Percentiles rank a stretch among this genome's conserved stretches.
Evolutionary conservation across 352 stramenopile genomes (phyloP).

Genomic region (Phytophthora lateralis): DNA sequence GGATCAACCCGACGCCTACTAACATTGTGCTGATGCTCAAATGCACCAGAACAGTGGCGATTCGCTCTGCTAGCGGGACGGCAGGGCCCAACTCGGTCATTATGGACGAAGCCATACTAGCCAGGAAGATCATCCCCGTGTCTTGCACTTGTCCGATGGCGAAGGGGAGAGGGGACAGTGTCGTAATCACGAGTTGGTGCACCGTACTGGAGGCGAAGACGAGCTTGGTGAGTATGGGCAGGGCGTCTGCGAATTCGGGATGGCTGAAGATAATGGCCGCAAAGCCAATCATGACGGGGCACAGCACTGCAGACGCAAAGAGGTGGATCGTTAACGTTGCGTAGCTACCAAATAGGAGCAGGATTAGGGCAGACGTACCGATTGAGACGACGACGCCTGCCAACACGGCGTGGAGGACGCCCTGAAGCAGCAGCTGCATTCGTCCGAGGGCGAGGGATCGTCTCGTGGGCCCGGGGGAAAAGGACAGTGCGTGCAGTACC

Average conservation of each 20-base stretch:
- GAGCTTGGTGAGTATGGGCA: conserved; percentile 89
- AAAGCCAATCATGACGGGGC: conserved; percentile 86
- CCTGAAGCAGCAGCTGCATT: conserved; percentile 35
- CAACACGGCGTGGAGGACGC: conserved; percentile 65
- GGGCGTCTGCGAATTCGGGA: conserved; percentile 49
- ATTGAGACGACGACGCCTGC: conserved; percentile 91
- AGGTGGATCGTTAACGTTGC: not conserved
- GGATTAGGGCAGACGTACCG: conserved; percentile 25
- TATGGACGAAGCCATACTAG: conserved; percentile 91
- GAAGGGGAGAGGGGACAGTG: conserved; percentile 92
- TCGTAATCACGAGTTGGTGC: conserved; percentile 94
- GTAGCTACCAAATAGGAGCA: not conserved
- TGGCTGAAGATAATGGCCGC: conserved; percentile 95
- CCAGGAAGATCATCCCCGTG: conserved; percentile 96
- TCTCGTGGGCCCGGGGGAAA: conserved; percentile 13
- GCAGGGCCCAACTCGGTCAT: conserved; percentile 73
- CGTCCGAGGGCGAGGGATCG: not conserved
- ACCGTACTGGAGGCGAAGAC: conserved; percentile 93
- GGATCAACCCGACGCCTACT: conserved; percentile 92
- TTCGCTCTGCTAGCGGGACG: conserved; percentile 53
- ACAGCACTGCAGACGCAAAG: conserved; percentile 38
- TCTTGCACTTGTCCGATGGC: conserved; percentile 97
- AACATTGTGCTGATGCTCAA: conserved; percentile 90
- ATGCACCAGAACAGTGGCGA: conserved; percentile 94
- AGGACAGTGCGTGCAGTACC: conserved; percentile 34